Conservation (phyloP, 768 basidiomycete species). For the Boletus tylopilopsis region DNA sequence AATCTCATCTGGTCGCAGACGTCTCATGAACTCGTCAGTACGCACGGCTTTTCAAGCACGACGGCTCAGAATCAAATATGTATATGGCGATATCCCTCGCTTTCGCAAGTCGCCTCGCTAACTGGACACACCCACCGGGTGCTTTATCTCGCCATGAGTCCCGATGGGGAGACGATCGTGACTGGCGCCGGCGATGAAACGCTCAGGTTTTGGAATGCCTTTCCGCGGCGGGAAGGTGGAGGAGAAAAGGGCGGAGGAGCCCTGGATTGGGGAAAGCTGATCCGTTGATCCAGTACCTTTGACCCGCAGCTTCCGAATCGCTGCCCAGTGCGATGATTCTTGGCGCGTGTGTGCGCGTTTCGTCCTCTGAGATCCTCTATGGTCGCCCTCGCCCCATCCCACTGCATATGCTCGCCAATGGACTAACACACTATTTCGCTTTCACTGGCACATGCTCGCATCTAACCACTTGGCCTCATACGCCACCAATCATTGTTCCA, state of each 20-base stretch:
- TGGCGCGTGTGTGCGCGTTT: slow-evolving; percentile 5
- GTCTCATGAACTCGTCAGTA: slow-evolving; percentile 96
- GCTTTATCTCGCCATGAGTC: slow-evolving; percentile 95
- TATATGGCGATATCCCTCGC: slow-evolving; percentile 90
- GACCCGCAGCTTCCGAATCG: neutral
- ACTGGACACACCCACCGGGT: slow-evolving; percentile 95
- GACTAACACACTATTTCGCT: slow-evolving; percentile 22
- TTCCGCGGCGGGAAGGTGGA: slow-evolving; percentile 64
- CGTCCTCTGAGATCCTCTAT: neutral
- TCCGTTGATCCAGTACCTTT: slow-evolving; percentile 35
- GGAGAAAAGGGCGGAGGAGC: slow-evolving; percentile 37
- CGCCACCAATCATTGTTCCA: slow-evolving; percentile 14
- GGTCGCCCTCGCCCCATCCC: neutral
- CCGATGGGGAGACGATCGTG: slow-evolving; percentile 96
- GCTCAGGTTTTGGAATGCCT: slow-evolving; percentile 95
- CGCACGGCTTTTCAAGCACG: slow-evolving; percentile 93
- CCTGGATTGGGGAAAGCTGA: slow-evolving; percentile 48
- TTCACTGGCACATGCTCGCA: slow-evolving; percentile 25
- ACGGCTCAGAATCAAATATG: slow-evolving; percentile 95
- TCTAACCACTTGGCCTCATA: slow-evolving; percentile 18
- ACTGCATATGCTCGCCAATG: slow-evolving; percentile 5
- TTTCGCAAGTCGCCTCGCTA: slow-evolving; percentile 92
- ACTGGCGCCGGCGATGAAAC: slow-evolving; percentile 99
- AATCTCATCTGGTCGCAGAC: slow-evolving; percentile 96
- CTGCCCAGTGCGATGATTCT: neutral